Conservation (phyloP, 208 protist genomes). For the Porcisia deanei region DNA sequence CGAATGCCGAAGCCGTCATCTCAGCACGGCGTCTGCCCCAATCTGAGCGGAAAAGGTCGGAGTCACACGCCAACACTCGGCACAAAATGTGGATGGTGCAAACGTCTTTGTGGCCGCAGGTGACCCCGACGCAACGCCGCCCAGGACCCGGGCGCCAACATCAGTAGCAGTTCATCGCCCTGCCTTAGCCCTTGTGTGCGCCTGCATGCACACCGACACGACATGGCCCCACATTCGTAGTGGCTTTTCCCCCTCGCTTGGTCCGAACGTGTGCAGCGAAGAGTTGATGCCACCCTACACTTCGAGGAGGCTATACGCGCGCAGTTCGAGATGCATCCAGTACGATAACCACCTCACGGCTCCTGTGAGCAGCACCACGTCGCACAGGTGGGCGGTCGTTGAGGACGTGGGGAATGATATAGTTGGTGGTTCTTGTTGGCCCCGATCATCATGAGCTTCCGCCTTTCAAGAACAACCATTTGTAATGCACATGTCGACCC, state of each 20-base stretch:
- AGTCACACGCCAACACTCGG: not conserved
- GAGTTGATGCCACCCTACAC: too few relatives aligned
- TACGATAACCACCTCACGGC: slow-evolving; percentile 35
- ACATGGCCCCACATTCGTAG: too few relatives aligned
- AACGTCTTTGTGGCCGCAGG: not conserved
- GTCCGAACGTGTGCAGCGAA: too few relatives aligned
- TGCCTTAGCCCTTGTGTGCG: too few relatives aligned
- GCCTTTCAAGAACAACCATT: slow-evolving; percentile 16
- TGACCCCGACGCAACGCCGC: not conserved
- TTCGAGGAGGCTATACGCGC: too few relatives aligned
- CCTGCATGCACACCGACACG: too few relatives aligned
- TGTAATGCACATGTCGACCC: slow-evolving; percentile 44
- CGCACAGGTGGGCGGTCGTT: slow-evolving; percentile 27
- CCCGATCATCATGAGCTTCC: slow-evolving; percentile 30
- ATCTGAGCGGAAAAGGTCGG: not conserved
- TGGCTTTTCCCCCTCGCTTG: too few relatives aligned
- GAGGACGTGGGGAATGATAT: slow-evolving; percentile 33
- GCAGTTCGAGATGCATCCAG: slow-evolving; percentile 14
- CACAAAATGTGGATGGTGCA: not conserved
- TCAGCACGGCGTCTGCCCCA: not conserved
- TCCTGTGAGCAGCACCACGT: slow-evolving; percentile 42
- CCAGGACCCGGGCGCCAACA: not conserved
- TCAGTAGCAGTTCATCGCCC: too few relatives aligned
- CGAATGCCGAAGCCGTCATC: too few relatives aligned
- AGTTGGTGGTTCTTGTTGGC: slow-evolving; percentile 18